Evolutionary conservation across 2,329 filamentous ascomycete genomes (phyloP).

Genomic region (Penicillium crustosum): DNA sequence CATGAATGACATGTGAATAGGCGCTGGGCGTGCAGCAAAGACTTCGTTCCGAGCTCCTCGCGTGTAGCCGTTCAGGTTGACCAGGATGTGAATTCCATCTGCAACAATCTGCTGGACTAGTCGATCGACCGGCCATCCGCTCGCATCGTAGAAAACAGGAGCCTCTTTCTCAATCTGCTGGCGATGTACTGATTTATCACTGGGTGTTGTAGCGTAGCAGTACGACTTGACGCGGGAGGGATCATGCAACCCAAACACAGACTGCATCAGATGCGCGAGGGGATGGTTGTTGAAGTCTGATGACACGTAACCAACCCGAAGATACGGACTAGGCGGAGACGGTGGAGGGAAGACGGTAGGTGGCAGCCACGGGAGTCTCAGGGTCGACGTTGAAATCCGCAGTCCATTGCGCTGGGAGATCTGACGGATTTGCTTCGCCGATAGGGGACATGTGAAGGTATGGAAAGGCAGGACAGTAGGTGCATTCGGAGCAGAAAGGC

Average conservation of each 20-base stretch:
- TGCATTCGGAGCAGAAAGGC: slow-evolving; percentile 76
- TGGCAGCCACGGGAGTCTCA: slow-evolving; percentile 84
- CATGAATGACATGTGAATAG: slow-evolving; percentile 99
- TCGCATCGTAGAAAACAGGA: slow-evolving; percentile 86
- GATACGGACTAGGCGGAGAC: slow-evolving; percentile 71
- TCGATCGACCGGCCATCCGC: slow-evolving; percentile 78
- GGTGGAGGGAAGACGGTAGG: slow-evolving; percentile 80
- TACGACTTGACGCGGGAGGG: slow-evolving; percentile 72
- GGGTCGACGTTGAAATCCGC: slow-evolving; percentile 85
- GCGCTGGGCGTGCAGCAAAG: slow-evolving; percentile 89
- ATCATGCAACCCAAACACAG: slow-evolving; percentile 91
- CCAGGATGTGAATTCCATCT: slow-evolving; percentile 88
- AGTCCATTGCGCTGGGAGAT: slow-evolving; percentile 95
- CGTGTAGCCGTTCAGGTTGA: slow-evolving; percentile 98
- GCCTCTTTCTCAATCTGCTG: slow-evolving; percentile 91
- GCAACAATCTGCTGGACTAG: slow-evolving; percentile 81
- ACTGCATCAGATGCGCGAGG: slow-evolving; percentile 96
- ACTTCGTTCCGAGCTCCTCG: slow-evolving; percentile 95
- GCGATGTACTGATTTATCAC: slow-evolving; percentile 84
- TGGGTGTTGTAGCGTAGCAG: slow-evolving; percentile 92
- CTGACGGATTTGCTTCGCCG: slow-evolving; percentile 83
- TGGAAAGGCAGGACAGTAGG: slow-evolving; percentile 96
- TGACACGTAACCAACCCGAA: slow-evolving; percentile 95
- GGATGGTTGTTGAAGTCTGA: slow-evolving; percentile 99
- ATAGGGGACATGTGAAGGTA: slow-evolving; percentile 92